These are phyloP conservation scores for Sporobolus alterniflorus DNA, from an alignment of 202 grass and related monocot genomes.

Conservation along the genomic window DNA sequence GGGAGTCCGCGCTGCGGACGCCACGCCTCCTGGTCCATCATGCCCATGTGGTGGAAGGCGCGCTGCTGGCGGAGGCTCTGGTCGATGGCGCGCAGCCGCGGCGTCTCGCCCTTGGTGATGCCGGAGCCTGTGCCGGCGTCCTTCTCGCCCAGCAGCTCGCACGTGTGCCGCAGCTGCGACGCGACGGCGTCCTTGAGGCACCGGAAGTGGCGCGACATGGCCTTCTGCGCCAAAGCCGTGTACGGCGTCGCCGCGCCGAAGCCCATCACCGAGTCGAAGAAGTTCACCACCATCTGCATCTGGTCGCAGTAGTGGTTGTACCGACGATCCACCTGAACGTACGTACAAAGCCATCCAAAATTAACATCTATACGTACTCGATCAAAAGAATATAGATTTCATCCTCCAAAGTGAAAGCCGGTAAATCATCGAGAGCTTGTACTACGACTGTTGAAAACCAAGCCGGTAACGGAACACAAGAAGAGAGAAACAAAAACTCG, in stretches of 20 bases:
- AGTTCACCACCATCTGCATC: conserved; percentile 99
- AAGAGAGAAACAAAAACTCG: conserved; percentile 37
- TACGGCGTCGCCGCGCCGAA: conserved; percentile 94
- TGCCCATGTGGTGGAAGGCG: conserved; percentile 98
- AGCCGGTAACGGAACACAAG: neutral
- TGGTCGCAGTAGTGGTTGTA: conserved; percentile 99
- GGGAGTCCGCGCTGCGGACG: conserved; percentile 95
- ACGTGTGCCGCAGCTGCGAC: conserved; percentile 64
- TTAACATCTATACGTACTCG: neutral
- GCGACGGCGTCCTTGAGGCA: conserved; percentile 95
- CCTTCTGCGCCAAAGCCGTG: conserved; percentile 95
- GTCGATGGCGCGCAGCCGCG: conserved; percentile 84
- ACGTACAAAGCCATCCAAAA: neutral
- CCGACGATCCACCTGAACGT: conserved; percentile 84
- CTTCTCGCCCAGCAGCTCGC: conserved; percentile 89
- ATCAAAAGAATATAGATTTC: too few relatives aligned
- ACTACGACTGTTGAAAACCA: too few relatives aligned
- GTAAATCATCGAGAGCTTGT: too few relatives aligned
- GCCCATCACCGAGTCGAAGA: conserved; percentile 98
- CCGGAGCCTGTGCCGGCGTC: conserved; percentile 78
- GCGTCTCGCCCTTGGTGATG: conserved; percentile 93
- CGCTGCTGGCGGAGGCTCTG: conserved; percentile 92
- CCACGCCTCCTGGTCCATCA: conserved; percentile 99
- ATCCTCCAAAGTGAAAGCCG: too few relatives aligned
- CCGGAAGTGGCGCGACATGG: conserved; percentile 99